These are phyloP conservation scores for Aspergillus coremiiformis DNA, from an alignment of 495 filamentous ascomycete genomes.

Conservation along the genomic window DNA sequence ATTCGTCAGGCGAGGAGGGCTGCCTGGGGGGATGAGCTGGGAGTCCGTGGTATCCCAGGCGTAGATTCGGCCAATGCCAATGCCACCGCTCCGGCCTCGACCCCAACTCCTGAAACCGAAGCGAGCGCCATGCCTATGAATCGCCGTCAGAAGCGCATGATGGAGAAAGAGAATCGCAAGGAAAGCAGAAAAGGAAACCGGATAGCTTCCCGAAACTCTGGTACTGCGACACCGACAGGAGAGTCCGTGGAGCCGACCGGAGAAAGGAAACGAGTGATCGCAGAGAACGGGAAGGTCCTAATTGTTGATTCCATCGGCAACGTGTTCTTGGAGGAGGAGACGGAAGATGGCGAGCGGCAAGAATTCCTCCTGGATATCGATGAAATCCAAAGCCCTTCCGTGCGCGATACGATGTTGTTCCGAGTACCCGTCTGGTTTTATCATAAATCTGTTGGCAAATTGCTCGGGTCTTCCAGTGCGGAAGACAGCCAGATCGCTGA, in stretches of 20 bases:
- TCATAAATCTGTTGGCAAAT: slow-evolving; percentile 46
- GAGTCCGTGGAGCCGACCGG: slow-evolving; percentile 51
- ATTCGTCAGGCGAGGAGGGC: slow-evolving; percentile 80
- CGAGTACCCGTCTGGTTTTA: slow-evolving; percentile 62
- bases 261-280: slow-evolving; percentile 72
- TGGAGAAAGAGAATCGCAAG: slow-evolving; percentile 73
- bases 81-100: slow-evolving; percentile 31
- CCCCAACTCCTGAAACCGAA: slow-evolving; percentile 24
- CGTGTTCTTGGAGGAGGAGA: slow-evolving; percentile 85
- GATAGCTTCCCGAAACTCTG: slow-evolving; percentile 30
- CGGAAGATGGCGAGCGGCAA: slow-evolving; percentile 71
- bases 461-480: slow-evolving; percentile 32
- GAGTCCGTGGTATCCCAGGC: slow-evolving; percentile 60
- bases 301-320: slow-evolving; percentile 88
- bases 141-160: slow-evolving; percentile 76
- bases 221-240: slow-evolving; percentile 43
- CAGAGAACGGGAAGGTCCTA: slow-evolving; percentile 89
- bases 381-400: slow-evolving; percentile 56
- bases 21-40: slow-evolving; percentile 78
- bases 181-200: slow-evolving; percentile 44
- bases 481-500: slow-evolving; percentile 12
- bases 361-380: slow-evolving; percentile 79
- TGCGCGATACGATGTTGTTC: slow-evolving; percentile 63
- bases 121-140: slow-evolving; percentile 57
- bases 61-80: slow-evolving; percentile 42